A percentile compares a stretch with the other conserved stretches of the same genome.
Evolutionary conservation across 192 early-diverging fungal genomes (phyloP).

Genomic region (Chytriomyces sp.): DNA sequence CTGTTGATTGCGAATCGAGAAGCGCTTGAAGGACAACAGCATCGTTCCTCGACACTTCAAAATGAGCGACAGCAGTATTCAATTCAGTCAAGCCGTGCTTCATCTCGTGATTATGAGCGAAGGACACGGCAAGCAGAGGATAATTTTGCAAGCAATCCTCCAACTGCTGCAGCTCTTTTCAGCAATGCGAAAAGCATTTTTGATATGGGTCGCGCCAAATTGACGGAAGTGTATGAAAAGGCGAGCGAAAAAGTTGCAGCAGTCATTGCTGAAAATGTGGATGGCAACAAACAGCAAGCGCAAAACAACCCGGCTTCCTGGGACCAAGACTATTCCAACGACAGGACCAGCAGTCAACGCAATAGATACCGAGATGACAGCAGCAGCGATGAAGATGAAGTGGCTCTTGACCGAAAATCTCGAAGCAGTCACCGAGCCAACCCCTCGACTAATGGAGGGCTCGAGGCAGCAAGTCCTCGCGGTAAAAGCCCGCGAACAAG

Average conservation of each 20-base stretch:
- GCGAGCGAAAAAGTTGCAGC: conserved; percentile 65
- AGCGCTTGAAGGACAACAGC: conserved; percentile 13
- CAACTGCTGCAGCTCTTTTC: conserved; percentile 65
- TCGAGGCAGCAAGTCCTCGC: background rate
- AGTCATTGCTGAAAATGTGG: conserved; percentile 1
- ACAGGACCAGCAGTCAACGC: background rate
- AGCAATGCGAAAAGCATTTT: conserved; percentile 71
- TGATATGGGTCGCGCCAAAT: conserved; percentile 56
- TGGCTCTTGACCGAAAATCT: conserved; percentile 20
- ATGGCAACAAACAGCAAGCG: conserved; percentile 8
- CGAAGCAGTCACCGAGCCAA: conserved; percentile 6
- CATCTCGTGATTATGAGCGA: background rate
- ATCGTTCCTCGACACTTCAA: background rate
- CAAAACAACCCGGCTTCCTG: background rate
- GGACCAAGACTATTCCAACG: conserved; percentile 1
- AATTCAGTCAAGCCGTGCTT: background rate
- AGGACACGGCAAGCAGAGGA: background rate
- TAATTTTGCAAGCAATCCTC: conserved; percentile 46
- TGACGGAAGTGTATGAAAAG: conserved; percentile 63
- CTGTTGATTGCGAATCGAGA: conserved; percentile 42
- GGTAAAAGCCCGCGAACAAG: conserved; percentile 1
- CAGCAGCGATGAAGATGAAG: conserved; percentile 33
- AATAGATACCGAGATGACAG: conserved; percentile 38
- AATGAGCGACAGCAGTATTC: too few relatives aligned
- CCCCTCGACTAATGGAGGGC: background rate